Percentiles rank a stretch among this genome's conserved stretches.
These are phyloP conservation scores for Sugiyamaella chiloensis DNA, from an alignment of 805 yeast species.

Conservation along the genomic window DNA sequence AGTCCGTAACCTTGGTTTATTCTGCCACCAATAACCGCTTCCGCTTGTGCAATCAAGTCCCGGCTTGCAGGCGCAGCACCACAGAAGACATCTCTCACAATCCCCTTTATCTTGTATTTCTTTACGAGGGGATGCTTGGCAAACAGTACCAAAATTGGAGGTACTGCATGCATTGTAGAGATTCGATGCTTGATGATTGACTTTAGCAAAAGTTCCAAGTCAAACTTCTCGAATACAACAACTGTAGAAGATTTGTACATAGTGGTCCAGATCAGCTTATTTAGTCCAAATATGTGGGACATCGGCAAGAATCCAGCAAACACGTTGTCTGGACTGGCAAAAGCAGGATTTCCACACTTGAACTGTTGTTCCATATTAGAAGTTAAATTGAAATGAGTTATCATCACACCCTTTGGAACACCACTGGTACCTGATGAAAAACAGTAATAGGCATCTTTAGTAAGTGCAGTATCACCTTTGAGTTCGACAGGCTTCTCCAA, in stretches of 20 bases:
- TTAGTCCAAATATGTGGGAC: slow-evolving; percentile 51
- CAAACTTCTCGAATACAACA: slow-evolving; percentile 33
- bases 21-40: slow-evolving; percentile 22
- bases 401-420: slow-evolving; percentile 73
- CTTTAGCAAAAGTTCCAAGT: slow-evolving; percentile 32
- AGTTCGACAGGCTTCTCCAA: not conserved
- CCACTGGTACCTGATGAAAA: slow-evolving; percentile 45
- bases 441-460: slow-evolving; percentile 29
- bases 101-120: slow-evolving; percentile 40
- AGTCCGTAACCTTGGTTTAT: slow-evolving; percentile 24
- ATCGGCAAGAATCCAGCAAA: slow-evolving; percentile 16
- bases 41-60: slow-evolving; percentile 14
- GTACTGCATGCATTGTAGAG: slow-evolving; percentile 40
- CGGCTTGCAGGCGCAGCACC: slow-evolving; percentile 48
- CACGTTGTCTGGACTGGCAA: not conserved
- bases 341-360: not conserved
- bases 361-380: slow-evolving; percentile 34
- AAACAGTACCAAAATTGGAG: slow-evolving; percentile 42
- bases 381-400: slow-evolving; percentile 56
- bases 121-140: slow-evolving; percentile 46
- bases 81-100: slow-evolving; percentile 38
- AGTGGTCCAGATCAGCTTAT: slow-evolving; percentile 70
- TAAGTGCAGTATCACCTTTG: not conserved
- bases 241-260: slow-evolving; percentile 38
- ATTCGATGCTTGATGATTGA: slow-evolving; percentile 33